Evolutionary conservation across 192 early-diverging fungal species (phyloP).

Genomic region (Backusella psychrophila): DNA sequence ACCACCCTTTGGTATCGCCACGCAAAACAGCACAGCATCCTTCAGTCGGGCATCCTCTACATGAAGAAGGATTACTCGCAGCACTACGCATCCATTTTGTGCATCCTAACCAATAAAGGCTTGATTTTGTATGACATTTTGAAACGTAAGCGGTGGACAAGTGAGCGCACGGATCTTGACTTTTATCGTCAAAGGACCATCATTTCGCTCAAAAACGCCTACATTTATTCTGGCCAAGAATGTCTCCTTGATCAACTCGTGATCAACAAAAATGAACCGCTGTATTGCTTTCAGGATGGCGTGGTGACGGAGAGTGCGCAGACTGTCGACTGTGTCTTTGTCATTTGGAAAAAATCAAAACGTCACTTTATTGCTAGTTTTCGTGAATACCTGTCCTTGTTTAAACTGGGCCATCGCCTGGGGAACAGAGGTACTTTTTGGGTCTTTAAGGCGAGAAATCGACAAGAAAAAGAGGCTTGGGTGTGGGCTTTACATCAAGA

Average conservation of each 20-base stretch:
- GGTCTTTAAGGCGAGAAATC: slow-evolving; percentile 11
- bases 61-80: background rate
- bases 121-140: slow-evolving; percentile 4
- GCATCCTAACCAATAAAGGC: background rate
- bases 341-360: slow-evolving; percentile 8
- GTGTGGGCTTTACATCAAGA: slow-evolving; percentile 11
- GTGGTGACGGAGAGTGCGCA: background rate
- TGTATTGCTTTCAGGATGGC: background rate
- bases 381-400: background rate
- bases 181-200: background rate
- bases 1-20: background rate
- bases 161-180: background rate
- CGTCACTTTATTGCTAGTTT: background rate
- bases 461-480: slow-evolving; percentile 11
- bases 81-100: background rate
- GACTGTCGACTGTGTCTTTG: background rate
- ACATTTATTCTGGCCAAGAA: background rate
- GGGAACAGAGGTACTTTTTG: background rate
- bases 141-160: background rate
- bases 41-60: background rate
- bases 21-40: background rate
- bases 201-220: background rate
- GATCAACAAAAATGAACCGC: background rate
- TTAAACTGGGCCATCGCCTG: background rate
- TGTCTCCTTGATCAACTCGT: background rate